Conservation (phyloP, 2,329 filamentous ascomycete species). For the Colletotrichum kahawae region DNA sequence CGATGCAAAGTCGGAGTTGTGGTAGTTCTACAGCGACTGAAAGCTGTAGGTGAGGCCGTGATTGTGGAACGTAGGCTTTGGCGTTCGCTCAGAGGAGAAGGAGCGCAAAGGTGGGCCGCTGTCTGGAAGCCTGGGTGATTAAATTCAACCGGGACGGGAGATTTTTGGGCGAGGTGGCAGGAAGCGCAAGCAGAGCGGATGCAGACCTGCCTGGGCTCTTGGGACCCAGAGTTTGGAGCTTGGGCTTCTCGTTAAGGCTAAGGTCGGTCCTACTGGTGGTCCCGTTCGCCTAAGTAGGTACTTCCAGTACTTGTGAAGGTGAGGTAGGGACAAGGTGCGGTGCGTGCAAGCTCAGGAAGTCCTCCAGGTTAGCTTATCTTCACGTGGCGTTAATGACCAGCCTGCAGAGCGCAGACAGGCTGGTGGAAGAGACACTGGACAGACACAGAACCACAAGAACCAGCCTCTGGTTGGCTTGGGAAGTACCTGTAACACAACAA, state of each 20-base stretch:
- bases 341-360: not conserved
- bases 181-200: slow-evolving; percentile 6
- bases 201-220: not conserved
- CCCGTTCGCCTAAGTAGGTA: not conserved
- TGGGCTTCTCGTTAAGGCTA: slow-evolving; percentile 12
- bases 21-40: not conserved
- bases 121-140: not conserved
- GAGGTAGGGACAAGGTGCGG: not conserved
- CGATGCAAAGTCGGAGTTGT: not conserved
- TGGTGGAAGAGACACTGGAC: not conserved
- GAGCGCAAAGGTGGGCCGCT: not conserved
- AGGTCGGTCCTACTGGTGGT: not conserved
- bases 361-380: slow-evolving; percentile 12
- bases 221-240: slow-evolving; percentile 3
- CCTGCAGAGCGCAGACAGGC: not conserved
- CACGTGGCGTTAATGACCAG: slow-evolving; percentile 7
- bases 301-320: not conserved
- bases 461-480: not conserved
- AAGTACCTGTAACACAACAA: not conserved
- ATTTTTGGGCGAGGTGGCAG: slow-evolving; percentile 22
- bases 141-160: slow-evolving; percentile 6
- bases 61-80: not conserved
- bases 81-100: not conserved
- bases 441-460: not conserved
- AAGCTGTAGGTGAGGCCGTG: not conserved